Evolutionary conservation across 2,329 filamentous ascomycete species (phyloP).

Genomic region (Phyllosticta ampelicida): DNA sequence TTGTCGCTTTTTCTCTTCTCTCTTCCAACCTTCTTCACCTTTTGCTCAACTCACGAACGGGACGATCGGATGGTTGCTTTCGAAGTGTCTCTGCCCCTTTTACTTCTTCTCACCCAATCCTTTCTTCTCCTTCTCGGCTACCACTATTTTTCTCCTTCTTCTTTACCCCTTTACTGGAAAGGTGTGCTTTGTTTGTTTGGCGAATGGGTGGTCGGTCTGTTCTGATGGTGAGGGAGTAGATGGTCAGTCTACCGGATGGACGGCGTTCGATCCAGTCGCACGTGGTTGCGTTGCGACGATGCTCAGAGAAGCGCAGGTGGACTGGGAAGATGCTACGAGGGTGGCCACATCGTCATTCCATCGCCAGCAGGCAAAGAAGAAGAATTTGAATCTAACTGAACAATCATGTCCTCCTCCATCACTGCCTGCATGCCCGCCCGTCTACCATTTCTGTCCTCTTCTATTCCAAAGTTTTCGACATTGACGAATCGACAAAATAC

Average conservation of each 20-base stretch:
- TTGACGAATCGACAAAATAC: no score
- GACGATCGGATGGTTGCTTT: not conserved
- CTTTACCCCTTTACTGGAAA: not conserved
- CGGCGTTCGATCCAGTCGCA: no score
- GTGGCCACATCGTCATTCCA: no score
- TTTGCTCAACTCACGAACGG: not conserved
- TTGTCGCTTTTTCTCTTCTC: not conserved
- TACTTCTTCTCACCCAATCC: not conserved
- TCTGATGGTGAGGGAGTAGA: no score
- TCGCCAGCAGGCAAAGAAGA: no score
- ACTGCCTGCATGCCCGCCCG: no score
- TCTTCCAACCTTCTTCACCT: not conserved
- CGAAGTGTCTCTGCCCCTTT: not conserved
- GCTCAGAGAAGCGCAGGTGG: not conserved
- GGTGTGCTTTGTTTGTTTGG: not conserved
- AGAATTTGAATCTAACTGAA: no score
- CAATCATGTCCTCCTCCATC: no score
- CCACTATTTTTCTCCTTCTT: not conserved
- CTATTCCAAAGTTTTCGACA: no score
- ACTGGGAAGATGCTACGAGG: no score
- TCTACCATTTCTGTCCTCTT: no score
- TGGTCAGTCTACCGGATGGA: not conserved
- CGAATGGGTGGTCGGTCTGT: not conserved
- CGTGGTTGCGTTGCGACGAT: no score
- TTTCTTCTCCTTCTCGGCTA: not conserved